These are phyloP conservation scores for Fusarium proliferatum DNA, from an alignment of 2,329 filamentous ascomycete species.

Conservation along the genomic window DNA sequence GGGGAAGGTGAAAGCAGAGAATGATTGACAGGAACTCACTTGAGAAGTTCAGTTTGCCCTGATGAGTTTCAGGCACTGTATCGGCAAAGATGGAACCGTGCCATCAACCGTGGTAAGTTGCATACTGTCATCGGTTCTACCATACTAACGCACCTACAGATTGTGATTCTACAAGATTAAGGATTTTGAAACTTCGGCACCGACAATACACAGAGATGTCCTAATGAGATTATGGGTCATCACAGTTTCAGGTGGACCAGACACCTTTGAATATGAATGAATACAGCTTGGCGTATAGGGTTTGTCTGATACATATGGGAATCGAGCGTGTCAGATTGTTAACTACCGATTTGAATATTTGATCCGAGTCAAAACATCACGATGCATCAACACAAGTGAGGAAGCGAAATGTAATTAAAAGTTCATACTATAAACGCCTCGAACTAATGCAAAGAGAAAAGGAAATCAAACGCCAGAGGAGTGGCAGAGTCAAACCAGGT, in stretches of 20 bases:
- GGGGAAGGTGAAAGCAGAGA: conserved; percentile 2
- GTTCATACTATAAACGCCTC: conserved; percentile 46
- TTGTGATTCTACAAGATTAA: background rate
- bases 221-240: conserved; percentile 3
- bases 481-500: conserved; percentile 30
- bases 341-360: background rate
- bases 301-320: conserved; percentile 8
- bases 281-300: conserved; percentile 34
- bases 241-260: conserved; percentile 38
- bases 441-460: conserved; percentile 42
- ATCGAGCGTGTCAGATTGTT: background rate
- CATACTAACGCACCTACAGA: conserved; percentile 1
- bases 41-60: background rate
- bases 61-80: background rate
- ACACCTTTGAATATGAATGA: conserved; percentile 30
- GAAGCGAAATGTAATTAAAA: conserved; percentile 45
- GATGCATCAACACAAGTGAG: background rate
- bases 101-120: conserved; percentile 3
- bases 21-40: conserved; percentile 11
- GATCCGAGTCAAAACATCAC: background rate
- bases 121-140: background rate
- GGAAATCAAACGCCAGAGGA: conserved; percentile 35
- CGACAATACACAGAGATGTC: background rate
- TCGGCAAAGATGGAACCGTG: background rate
- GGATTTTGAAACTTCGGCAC: background rate